Conservation (phyloP, 2,329 filamentous ascomycete species). For the Fusarium metavorans region DNA sequence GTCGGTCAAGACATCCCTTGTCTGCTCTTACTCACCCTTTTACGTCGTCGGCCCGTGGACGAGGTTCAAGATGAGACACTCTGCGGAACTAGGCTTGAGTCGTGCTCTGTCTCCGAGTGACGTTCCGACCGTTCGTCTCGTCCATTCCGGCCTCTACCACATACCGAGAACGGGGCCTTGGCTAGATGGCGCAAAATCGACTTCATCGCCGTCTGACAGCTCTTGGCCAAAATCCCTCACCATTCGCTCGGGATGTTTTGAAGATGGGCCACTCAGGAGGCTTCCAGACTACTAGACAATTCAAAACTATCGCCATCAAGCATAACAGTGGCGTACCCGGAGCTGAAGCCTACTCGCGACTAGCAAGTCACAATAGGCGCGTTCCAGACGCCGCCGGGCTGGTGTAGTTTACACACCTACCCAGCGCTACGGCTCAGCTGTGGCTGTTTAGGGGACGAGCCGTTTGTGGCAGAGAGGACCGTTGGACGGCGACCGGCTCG, state of each 20-base stretch:
- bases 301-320: constrained; percentile 10
- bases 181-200: background rate
- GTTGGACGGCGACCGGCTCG: constrained; percentile 23
- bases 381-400: constrained; percentile 7
- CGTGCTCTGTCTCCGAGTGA: constrained; percentile 10
- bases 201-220: background rate
- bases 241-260: constrained; percentile 9
- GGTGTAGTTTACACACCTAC: background rate
- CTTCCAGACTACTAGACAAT: constrained; percentile 1
- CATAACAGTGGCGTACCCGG: constrained; percentile 17
- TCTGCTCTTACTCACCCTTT: constrained; percentile 1
- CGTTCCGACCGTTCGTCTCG: constrained; percentile 11
- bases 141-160: constrained; percentile 23
- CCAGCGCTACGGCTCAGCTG: constrained; percentile 30
- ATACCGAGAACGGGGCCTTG: background rate
- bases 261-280: constrained; percentile 12
- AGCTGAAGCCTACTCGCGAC: constrained; percentile 8
- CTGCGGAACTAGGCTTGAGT: constrained; percentile 1
- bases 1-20: constrained; percentile 28
- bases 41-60: background rate
- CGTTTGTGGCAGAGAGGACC: constrained; percentile 6
- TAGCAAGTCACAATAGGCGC: constrained; percentile 8
- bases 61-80: background rate
- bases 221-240: constrained; percentile 11
- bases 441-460: constrained; percentile 17